Conservation (phyloP, 2,329 filamentous ascomycete species). For the Pseudohalonectria lignicola region DNA sequence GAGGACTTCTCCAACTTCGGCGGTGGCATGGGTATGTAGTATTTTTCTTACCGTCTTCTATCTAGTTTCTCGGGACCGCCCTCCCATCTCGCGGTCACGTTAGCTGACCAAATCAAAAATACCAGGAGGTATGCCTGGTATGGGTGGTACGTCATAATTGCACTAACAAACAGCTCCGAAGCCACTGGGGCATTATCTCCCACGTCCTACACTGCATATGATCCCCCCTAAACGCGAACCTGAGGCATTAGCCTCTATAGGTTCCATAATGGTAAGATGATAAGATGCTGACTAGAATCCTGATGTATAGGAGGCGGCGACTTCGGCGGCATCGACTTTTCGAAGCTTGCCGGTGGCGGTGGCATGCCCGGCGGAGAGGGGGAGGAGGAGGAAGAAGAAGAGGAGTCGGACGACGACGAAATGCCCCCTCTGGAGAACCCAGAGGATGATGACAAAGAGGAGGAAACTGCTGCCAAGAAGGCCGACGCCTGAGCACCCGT, state of each 20-base stretch:
- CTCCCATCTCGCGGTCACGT: conserved; percentile 1
- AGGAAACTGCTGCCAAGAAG: conserved; percentile 26
- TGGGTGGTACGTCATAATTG: conserved; percentile 30
- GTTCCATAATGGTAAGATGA: too few relatives aligned
- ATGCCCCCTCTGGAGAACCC: conserved; percentile 72
- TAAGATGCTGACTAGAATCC: too few relatives aligned
- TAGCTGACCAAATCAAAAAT: conserved; percentile 6
- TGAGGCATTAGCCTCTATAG: too few relatives aligned
- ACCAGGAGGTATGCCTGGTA: conserved; percentile 43
- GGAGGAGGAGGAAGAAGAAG: conserved; percentile 40
- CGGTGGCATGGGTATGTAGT: conserved; percentile 37
- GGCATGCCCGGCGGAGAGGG: conserved; percentile 34
- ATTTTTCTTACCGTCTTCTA: conserved; percentile 1
- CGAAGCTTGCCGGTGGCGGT: conserved; percentile 65
- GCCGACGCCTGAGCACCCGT: conserved; percentile 11
- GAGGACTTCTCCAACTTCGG: conserved; percentile 65
- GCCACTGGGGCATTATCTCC: too few relatives aligned
- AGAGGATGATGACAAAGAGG: conserved; percentile 29
- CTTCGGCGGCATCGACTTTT: conserved; percentile 87
- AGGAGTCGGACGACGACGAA: conserved; percentile 57
- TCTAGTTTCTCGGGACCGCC: background rate
- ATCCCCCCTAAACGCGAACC: too few relatives aligned
- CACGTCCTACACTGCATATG: too few relatives aligned
- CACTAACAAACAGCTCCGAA: too few relatives aligned
- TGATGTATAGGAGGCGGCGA: conserved; percentile 40